phyloP scores from a whole-genome alignment of 352 stramenopile genomes.

The Globisporangium ultimum region DNA sequence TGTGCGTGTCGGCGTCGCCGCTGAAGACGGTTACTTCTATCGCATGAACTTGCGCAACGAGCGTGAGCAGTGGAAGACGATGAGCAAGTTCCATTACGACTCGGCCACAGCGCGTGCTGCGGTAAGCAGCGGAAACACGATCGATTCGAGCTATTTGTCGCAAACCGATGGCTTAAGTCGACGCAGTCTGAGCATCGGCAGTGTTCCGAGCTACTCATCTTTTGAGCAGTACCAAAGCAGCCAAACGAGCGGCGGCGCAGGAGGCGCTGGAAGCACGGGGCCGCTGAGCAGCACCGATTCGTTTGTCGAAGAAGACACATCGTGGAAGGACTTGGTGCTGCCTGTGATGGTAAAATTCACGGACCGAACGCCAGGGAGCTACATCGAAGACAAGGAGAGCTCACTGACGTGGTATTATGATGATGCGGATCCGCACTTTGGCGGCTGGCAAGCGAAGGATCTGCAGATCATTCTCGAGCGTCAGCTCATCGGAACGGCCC shows the following conservation, averaged over 20 bases:
- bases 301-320: constrained; percentile 57
- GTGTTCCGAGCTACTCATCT: constrained; percentile 32
- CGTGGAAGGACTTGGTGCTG: constrained; percentile 79
- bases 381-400: constrained; percentile 85
- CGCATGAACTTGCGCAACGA: constrained; percentile 75
- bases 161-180: constrained; percentile 22
- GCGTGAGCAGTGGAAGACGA: constrained; percentile 74
- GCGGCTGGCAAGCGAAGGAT: constrained; percentile 87
- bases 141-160: constrained; percentile 33
- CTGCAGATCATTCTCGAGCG: constrained; percentile 89
- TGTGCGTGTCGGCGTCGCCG: constrained; percentile 66
- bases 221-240: constrained; percentile 22
- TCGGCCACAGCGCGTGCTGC: constrained; percentile 32
- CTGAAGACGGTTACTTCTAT: constrained; percentile 78
- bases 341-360: constrained; percentile 78
- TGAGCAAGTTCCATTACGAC: constrained; percentile 85
- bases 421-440: constrained; percentile 84
- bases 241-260: constrained; percentile 6
- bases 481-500: constrained; percentile 72
- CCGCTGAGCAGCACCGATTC: constrained; percentile 36
- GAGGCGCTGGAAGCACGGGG: constrained; percentile 14
- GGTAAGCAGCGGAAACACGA: constrained; percentile 19
- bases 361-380: constrained; percentile 70
- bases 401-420: constrained; percentile 88
- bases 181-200: constrained; percentile 45